phyloP scores from a whole-genome alignment of 805 yeast species.

The Candida arabinofermentans region DNA sequence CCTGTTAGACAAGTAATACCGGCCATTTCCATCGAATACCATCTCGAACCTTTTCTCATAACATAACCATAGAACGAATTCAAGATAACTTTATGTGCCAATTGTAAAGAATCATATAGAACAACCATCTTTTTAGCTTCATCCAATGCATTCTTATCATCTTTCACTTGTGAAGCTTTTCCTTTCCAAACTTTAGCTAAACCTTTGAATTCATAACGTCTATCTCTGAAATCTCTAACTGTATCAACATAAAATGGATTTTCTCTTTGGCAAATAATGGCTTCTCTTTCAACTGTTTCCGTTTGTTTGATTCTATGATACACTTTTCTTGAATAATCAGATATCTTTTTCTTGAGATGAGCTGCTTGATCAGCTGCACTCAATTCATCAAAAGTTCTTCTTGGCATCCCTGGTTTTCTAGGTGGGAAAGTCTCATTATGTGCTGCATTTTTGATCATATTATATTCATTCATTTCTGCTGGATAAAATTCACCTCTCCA shows the following conservation, averaged over 20 bases:
- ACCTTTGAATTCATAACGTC: conserved; percentile 93
- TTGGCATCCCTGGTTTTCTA: conserved; percentile 50
- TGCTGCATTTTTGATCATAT: conserved; percentile 80
- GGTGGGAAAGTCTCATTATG: conserved; percentile 76
- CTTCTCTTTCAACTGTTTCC: conserved; percentile 82
- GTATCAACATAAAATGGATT: conserved; percentile 96
- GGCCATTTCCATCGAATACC: conserved; percentile 99
- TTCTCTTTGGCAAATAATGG: conserved; percentile 94
- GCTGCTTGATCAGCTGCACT: conserved; percentile 73
- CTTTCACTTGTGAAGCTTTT: conserved; percentile 53
- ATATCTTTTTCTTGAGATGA: conserved; percentile 68
- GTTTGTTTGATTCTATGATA: conserved; percentile 79
- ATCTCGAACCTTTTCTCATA: conserved; percentile 97
- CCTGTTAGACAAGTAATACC: conserved; percentile 98
- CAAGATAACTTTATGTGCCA: conserved; percentile 94
- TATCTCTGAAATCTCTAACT: conserved; percentile 89
- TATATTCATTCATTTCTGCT: conserved; percentile 85
- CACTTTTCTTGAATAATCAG: conserved; percentile 81
- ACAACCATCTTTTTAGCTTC: conserved; percentile 95
- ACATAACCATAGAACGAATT: conserved; percentile 98
- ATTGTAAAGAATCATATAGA: conserved; percentile 88
- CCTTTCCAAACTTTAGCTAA: conserved; percentile 93
- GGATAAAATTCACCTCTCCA: conserved; percentile 98
- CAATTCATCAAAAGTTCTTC: conserved; percentile 69
- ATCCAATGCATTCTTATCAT: conserved; percentile 62